Evolutionary conservation across 305 asterid genomes (phyloP).

Genomic region (Fraxinus platypoda): DNA sequence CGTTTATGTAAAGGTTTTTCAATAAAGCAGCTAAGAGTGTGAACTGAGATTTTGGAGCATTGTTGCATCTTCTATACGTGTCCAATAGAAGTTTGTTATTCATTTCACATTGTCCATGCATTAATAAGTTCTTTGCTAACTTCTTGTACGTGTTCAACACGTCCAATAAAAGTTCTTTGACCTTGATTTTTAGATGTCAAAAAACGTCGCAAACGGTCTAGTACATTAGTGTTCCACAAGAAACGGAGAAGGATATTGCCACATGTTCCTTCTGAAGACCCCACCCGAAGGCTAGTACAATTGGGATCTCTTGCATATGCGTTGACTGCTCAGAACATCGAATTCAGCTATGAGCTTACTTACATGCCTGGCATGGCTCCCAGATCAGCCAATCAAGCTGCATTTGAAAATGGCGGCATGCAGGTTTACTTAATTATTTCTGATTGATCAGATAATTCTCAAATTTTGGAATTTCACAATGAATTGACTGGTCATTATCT

Average conservation of each 20-base stretch:
- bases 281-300: conserved; percentile 49
- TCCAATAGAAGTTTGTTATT: not conserved
- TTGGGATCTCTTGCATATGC: conserved; percentile 73
- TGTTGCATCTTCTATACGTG: not conserved
- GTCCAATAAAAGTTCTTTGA: conserved; percentile 7
- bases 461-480: not conserved
- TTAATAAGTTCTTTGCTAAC: not conserved
- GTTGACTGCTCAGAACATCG: conserved; percentile 54
- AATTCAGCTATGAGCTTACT: conserved; percentile 67
- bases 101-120: not conserved
- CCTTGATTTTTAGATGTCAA: conserved; percentile 40
- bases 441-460: not conserved
- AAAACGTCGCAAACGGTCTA: conserved; percentile 60
- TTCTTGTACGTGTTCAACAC: not conserved
- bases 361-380: conserved; percentile 70
- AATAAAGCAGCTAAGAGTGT: not conserved
- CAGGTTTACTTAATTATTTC: conserved; percentile 47
- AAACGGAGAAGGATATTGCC: conserved; percentile 70
- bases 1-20: not conserved
- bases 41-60: not conserved
- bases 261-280: conserved; percentile 55
- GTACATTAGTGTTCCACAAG: conserved; percentile 56
- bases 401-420: conserved; percentile 76
- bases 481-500: not conserved
- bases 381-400: conserved; percentile 61